Conservation (phyloP, 2,329 filamentous ascomycete species). For the Fusarium sterilihyphosum region DNA sequence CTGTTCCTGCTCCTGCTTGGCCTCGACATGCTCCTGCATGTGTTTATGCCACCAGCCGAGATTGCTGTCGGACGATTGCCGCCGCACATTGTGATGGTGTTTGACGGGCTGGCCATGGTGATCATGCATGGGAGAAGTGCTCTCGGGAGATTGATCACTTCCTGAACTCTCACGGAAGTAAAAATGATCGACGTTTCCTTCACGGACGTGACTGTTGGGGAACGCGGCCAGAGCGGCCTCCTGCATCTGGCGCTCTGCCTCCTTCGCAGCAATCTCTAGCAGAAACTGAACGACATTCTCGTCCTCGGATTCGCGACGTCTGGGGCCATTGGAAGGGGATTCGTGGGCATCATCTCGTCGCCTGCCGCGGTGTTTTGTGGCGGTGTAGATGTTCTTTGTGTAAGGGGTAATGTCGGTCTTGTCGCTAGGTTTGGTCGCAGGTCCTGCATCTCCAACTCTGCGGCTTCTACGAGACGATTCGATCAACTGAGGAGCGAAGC, state of each 20-base stretch:
- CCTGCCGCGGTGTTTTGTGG: constrained; percentile 51
- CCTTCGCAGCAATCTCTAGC: constrained; percentile 80
- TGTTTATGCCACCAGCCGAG: constrained; percentile 80
- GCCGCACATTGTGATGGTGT: constrained; percentile 49
- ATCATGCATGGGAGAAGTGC: constrained; percentile 48
- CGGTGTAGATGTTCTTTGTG: constrained; percentile 69
- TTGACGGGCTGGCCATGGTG: constrained; percentile 40
- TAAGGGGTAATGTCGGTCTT: constrained; percentile 78
- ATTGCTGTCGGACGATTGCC: constrained; percentile 70
- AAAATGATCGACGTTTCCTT: constrained; percentile 78
- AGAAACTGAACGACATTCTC: constrained; percentile 80
- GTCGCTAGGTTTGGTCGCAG: constrained; percentile 71
- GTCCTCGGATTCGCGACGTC: constrained; percentile 75
- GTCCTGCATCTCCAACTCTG: constrained; percentile 70
- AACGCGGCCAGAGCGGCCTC: constrained; percentile 81
- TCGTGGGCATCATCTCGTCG: constrained; percentile 38
- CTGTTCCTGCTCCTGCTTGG: constrained; percentile 63
- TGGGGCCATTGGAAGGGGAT: constrained; percentile 13
- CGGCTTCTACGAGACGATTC: constrained; percentile 80
- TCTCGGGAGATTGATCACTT: constrained; percentile 59
- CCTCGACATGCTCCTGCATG: constrained; percentile 80
- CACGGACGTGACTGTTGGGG: constrained; percentile 74
- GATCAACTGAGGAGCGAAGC: constrained; percentile 82
- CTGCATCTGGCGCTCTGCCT: constrained; percentile 81
- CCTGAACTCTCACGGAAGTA: constrained; percentile 72